A percentile compares a stretch with the other conserved stretches of the same genome.
phyloP scores from a whole-genome alignment of 2,329 filamentous ascomycete genomes.

The Hypoxylon sp. region DNA sequence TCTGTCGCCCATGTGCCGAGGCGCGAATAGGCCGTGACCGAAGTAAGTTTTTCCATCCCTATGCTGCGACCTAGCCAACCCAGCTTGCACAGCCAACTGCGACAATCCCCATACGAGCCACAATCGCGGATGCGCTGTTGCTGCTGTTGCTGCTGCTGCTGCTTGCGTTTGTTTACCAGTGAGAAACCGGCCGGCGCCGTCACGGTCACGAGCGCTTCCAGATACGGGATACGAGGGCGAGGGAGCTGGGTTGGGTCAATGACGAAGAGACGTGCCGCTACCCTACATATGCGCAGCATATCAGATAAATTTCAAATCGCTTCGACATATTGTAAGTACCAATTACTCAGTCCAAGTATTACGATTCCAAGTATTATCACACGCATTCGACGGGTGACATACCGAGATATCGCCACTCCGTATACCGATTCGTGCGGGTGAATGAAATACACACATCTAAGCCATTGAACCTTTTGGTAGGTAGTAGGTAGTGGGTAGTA shows the following conservation, averaged over 20 bases:
- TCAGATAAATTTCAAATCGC: background rate
- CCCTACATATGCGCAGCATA: background rate
- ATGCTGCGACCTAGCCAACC: conserved; percentile 3
- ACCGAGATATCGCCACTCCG: conserved; percentile 18
- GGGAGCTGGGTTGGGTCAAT: background rate
- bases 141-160: background rate
- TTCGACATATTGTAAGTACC: background rate
- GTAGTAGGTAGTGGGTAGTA: background rate
- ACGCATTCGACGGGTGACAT: conserved; percentile 4
- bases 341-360: too few relatives aligned
- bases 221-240: background rate
- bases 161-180: background rate
- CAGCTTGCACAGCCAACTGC: conserved; percentile 14
- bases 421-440: conserved; percentile 12
- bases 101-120: conserved; percentile 2
- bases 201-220: conserved; percentile 16
- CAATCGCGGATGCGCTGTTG: background rate
- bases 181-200: conserved; percentile 12
- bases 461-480: too few relatives aligned
- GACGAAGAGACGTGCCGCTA: background rate
- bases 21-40: conserved; percentile 16
- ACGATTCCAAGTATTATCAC: background rate
- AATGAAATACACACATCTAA: background rate
- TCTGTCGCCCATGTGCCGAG: conserved; percentile 9
- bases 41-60: background rate